Percentiles rank a stretch among this genome's conserved stretches.
phyloP scores from a whole-genome alignment of 257 asterid genomes.

The Buddleja alternifolia region DNA sequence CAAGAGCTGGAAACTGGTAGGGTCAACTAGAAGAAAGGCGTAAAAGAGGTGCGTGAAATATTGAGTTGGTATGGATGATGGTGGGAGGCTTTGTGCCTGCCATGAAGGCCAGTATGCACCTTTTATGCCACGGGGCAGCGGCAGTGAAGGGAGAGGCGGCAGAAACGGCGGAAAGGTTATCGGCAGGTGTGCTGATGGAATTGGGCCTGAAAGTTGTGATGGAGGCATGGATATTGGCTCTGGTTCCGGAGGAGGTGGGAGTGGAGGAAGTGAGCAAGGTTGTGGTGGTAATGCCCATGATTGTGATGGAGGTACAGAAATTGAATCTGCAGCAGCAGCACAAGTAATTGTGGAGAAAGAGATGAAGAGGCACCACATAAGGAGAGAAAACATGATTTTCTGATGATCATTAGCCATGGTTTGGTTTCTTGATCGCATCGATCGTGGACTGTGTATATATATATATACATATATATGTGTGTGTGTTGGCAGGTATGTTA shows the following conservation, averaged over 20 bases:
- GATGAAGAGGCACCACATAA: constrained; percentile 33
- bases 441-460: neutral
- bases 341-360: constrained; percentile 15
- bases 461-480: neutral
- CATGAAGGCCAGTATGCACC: constrained; percentile 58
- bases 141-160: neutral
- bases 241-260: neutral
- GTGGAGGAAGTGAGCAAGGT: neutral
- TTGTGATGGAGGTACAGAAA: constrained; percentile 19
- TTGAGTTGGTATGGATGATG: constrained; percentile 43
- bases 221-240: neutral
- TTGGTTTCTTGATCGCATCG: neutral
- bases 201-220: neutral
- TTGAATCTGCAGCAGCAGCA: neutral
- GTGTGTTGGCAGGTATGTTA: neutral
- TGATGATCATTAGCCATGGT: constrained; percentile 35
- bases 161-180: neutral
- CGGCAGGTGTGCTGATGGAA: constrained; percentile 7
- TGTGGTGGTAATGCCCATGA: neutral
- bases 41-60: constrained; percentile 60
- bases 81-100: constrained; percentile 41
- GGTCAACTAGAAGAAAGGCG: constrained; percentile 48
- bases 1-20: constrained; percentile 41
- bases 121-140: constrained; percentile 37
- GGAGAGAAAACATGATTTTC: constrained; percentile 22